Evolutionary conservation across 2,329 filamentous ascomycete genomes (phyloP).

Genomic region (Graphilbum ipis-grandicollis): DNA sequence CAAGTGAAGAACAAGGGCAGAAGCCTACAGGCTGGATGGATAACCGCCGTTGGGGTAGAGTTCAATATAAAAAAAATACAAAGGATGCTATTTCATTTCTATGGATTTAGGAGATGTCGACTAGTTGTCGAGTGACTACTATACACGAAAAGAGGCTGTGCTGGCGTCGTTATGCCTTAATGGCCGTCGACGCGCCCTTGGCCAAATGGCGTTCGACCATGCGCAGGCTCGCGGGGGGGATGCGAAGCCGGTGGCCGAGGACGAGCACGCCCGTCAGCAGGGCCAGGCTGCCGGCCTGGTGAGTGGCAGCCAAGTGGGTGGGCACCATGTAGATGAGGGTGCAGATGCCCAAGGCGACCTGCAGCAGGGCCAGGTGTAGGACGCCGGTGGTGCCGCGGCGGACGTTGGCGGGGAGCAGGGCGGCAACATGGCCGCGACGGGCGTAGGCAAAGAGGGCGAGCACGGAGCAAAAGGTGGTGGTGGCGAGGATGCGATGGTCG

Average conservation of each 20-base stretch:
- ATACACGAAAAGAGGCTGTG: background rate
- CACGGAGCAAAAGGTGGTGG: constrained; percentile 70
- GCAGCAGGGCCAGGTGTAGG: constrained; percentile 64
- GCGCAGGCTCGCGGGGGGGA: constrained; percentile 47
- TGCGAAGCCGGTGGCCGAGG: constrained; percentile 59
- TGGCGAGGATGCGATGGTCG: constrained; percentile 84
- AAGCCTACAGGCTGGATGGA: no score
- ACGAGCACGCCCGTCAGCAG: constrained; percentile 70
- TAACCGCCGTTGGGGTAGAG: no score
- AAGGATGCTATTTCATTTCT: no score
- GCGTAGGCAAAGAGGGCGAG: constrained; percentile 68
- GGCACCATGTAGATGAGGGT: constrained; percentile 93
- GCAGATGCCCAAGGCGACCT: constrained; percentile 73
- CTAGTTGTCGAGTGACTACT: no score
- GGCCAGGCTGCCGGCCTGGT: constrained; percentile 80
- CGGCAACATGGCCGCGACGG: constrained; percentile 40
- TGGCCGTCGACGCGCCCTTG: background rate
- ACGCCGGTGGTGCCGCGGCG: constrained; percentile 59
- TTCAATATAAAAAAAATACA: no score
- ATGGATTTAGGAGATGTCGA: no score
- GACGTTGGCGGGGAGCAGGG: constrained; percentile 44
- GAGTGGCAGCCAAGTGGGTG: constrained; percentile 68
- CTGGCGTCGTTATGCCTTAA: constrained; percentile 1
- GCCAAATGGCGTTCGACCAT: constrained; percentile 35
- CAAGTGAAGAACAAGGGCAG: no score